A percentile compares a stretch with the other conserved stretches of the same genome.
These are phyloP conservation scores for Alternaria angustiovoidea DNA, from an alignment of 2,329 filamentous ascomycete genomes.

Conservation along the genomic window DNA sequence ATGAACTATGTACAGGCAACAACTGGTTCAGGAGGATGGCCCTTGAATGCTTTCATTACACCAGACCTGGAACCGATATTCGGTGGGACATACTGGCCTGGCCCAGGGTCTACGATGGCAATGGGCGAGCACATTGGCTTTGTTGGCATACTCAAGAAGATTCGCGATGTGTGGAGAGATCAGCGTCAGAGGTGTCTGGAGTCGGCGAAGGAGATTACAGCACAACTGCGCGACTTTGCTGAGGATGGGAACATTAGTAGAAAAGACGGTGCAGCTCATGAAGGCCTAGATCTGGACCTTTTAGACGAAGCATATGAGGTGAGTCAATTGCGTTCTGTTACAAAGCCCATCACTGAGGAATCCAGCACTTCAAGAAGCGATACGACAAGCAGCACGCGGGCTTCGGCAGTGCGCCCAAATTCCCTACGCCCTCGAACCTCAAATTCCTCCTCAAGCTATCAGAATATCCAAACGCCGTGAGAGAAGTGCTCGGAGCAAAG, in stretches of 20 bases:
- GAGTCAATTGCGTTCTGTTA: slow-evolving; percentile 52
- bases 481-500: slow-evolving; percentile 84
- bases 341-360: slow-evolving; percentile 1
- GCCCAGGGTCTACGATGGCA: slow-evolving; percentile 67
- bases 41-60: slow-evolving; percentile 94
- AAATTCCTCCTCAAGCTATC: slow-evolving; percentile 80
- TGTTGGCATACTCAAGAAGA: slow-evolving; percentile 80
- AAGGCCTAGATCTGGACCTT: slow-evolving; percentile 85
- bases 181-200: slow-evolving; percentile 84
- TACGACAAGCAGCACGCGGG: slow-evolving; percentile 57
- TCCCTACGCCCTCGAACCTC: slow-evolving; percentile 86
- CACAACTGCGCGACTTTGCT: slow-evolving; percentile 84
- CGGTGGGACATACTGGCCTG: slow-evolving; percentile 95
- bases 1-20: slow-evolving; percentile 99
- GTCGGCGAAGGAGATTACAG: slow-evolving; percentile 82
- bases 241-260: slow-evolving; percentile 77
- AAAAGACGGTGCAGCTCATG: slow-evolving; percentile 59
- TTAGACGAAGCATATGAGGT: slow-evolving; percentile 83
- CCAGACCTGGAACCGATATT: slow-evolving; percentile 93
- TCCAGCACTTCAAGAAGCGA: slow-evolving; percentile 34
- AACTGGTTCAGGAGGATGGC: slow-evolving; percentile 90
- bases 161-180: slow-evolving; percentile 77
- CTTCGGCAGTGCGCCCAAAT: slow-evolving; percentile 81
- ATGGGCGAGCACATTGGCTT: slow-evolving; percentile 73
- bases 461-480: slow-evolving; percentile 74